Evolutionary conservation across 306 rosid genomes (phyloP), one percentile per base, ranked within the genome.

Genomic region (Begonia fuchsioides): DNA sequence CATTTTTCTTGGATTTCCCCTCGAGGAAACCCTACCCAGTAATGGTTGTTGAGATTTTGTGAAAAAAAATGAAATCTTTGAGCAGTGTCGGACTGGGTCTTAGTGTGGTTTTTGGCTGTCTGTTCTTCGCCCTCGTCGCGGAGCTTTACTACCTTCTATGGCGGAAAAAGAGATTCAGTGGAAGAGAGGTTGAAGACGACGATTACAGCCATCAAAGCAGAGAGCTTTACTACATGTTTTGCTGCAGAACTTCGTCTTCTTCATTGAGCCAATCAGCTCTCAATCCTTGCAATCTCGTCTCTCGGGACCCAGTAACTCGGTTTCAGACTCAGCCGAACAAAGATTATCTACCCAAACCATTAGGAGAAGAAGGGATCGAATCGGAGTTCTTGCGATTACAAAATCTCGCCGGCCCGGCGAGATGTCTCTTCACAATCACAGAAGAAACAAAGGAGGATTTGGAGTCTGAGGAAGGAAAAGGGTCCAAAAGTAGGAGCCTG

Each of bases 401-500:
- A 39, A 68, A 58, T 20, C 62, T 76, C 13, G 59, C 65, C 50
- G 88, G 80, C 38, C 88, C 79, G 50, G 82, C 97, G n/a, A 81
- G 95, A 59, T 78, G 77, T 49, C 79, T 90, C 62, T 90, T 90
- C 79, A 85, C 98, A 44, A 90, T 90, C 49, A 63, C 79, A 2
- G 98, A 90, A 72, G 98, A 90, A 82, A 85, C 98, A 43, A 85
- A 69, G 55, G 95, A 90, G 47, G 98, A 90, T 60, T 75, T 90
- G 47, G 98, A 90, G 55, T 90, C 95, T 54, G 93, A 82, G 26
- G 95, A 90, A 64, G 81, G 77, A 26, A 85, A 85, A 49, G 82
- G 48, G 26, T 66, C 82, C 41, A 78, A 68, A 61, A 80, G 80
- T 57, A 80, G 83, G 55, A 79, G 90, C 44, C 72, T 90, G 50